phyloP scores from a whole-genome alignment of 2,329 filamentous ascomycete species.

The Aspergillus floridensis region DNA sequence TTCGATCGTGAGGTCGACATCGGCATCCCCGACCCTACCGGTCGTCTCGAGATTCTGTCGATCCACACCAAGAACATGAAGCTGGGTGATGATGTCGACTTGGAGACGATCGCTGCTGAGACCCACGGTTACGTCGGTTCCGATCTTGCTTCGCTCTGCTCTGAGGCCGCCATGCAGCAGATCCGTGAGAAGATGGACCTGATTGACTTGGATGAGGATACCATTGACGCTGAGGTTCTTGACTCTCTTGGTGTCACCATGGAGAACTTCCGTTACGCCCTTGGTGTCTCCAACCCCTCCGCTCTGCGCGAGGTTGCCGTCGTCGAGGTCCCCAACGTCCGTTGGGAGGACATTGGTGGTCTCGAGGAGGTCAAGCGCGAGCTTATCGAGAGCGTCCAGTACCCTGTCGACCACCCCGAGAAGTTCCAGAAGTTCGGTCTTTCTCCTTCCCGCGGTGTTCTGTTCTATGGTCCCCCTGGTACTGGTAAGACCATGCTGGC shows the following conservation, averaged over 20 bases:
- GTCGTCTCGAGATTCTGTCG: conserved; percentile 96
- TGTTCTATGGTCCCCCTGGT: conserved; percentile 98
- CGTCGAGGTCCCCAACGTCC: conserved; percentile 97
- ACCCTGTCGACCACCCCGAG: conserved; percentile 98
- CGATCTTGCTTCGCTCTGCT: conserved; percentile 96
- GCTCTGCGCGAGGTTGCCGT: conserved; percentile 98
- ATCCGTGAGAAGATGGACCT: conserved; percentile 99
- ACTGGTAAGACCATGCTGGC: conserved; percentile 99
- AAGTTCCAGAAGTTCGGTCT: conserved; percentile 99
- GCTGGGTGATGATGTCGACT: conserved; percentile 90
- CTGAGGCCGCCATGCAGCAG: conserved; percentile 99
- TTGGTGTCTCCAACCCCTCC: conserved; percentile 97
- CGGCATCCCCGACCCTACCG: conserved; percentile 94
- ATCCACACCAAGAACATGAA: conserved; percentile 99
- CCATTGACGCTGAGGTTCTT: conserved; percentile 96
- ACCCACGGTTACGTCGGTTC: conserved; percentile 99
- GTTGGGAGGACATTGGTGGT: conserved; percentile 99
- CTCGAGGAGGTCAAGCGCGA: conserved; percentile 98
- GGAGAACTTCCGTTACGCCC: conserved; percentile 99
- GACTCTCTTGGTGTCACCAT: conserved; percentile 98
- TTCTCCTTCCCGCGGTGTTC: conserved; percentile 93
- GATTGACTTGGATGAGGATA: conserved; percentile 97
- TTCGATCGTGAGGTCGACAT: conserved; percentile 99
- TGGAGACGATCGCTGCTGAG: conserved; percentile 94
- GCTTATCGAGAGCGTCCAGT: conserved; percentile 97